Percentiles rank a stretch among this genome's conserved stretches.
Conservation (phyloP, 495 filamentous ascomycete species). For the Penicillium simplicissimum region DNA sequence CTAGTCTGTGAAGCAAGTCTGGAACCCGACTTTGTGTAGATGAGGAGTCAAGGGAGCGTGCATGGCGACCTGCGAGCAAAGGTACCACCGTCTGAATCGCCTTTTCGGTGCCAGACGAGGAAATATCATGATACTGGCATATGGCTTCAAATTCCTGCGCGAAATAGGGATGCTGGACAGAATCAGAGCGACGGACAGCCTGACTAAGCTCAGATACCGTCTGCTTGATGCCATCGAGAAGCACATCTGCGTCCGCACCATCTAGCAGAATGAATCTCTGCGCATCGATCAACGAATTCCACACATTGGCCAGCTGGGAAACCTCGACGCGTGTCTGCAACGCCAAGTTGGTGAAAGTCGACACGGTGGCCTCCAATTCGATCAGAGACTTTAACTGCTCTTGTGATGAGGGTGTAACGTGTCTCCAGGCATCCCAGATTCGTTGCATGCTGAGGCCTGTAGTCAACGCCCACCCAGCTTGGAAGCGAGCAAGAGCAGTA, state of each 20-base stretch:
- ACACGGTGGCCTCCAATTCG: conserved; percentile 67
- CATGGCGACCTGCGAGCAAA: conserved; percentile 43
- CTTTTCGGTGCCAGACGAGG: conserved; percentile 20
- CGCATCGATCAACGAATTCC: conserved; percentile 45
- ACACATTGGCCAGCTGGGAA: conserved; percentile 40
- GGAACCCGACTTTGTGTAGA: conserved; percentile 37
- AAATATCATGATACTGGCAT: conserved; percentile 60
- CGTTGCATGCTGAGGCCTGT: conserved; percentile 83
- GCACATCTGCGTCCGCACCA: conserved; percentile 38
- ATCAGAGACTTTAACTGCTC: conserved; percentile 51
- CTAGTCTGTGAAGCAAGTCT: conserved; percentile 36
- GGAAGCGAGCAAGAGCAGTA: conserved; percentile 47
- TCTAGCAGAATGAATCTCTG: conserved; percentile 43
- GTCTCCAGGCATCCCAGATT: conserved; percentile 74
- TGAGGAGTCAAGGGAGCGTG: conserved; percentile 37
- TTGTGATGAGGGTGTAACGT: conserved; percentile 58
- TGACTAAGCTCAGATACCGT: conserved; percentile 59
- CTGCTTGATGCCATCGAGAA: conserved; percentile 50
- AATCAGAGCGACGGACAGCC: conserved; percentile 39
- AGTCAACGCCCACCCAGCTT: conserved; percentile 56
- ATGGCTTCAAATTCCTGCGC: conserved; percentile 64
- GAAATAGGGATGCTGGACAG: conserved; percentile 50
- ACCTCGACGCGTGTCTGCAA: conserved; percentile 45
- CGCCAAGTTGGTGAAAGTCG: conserved; percentile 66
- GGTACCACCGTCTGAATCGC: conserved; percentile 37